These are phyloP conservation scores for Mortierella sp. DNA, from an alignment of 371 early-diverging fungal genomes.

Conservation along the genomic window DNA sequence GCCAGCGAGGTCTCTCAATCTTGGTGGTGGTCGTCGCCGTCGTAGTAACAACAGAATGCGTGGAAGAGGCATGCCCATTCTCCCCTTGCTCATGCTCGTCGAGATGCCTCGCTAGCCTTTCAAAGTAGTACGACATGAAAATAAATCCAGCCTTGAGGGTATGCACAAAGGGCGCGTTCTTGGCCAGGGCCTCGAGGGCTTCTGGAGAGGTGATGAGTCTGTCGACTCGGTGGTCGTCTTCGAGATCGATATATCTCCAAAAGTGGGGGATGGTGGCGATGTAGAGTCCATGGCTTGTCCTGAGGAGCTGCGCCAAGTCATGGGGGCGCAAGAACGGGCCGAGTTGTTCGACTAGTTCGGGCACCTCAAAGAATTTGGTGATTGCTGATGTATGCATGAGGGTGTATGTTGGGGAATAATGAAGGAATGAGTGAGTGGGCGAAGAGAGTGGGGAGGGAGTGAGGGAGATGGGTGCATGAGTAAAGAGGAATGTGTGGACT, in stretches of 20 bases:
- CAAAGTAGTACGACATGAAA: not conserved
- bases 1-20: not conserved
- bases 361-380: not conserved
- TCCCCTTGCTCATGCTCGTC: not conserved
- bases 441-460: not conserved
- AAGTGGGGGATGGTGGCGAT: not conserved
- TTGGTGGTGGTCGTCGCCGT: not conserved
- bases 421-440: not conserved
- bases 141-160: conserved; percentile 1
- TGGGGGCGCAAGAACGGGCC: not conserved
- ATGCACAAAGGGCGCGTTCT: not conserved
- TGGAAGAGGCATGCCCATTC: not conserved
- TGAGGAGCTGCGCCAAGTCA: not conserved
- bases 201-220: not conserved
- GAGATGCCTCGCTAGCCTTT: not conserved
- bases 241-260: not conserved
- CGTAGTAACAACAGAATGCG: no score
- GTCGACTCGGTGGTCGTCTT: not conserved
- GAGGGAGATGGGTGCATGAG: no score
- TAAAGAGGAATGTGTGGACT: no score
- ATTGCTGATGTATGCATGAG: not conserved
- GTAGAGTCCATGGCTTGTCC: not conserved
- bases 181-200: not conserved
- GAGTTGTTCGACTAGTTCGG: not conserved
- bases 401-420: not conserved